A percentile compares a stretch with the other conserved stretches of the same genome.
These are phyloP conservation scores for Metschnikowia shivogae DNA, from an alignment of 805 yeast genomes.

Conservation along the genomic window DNA sequence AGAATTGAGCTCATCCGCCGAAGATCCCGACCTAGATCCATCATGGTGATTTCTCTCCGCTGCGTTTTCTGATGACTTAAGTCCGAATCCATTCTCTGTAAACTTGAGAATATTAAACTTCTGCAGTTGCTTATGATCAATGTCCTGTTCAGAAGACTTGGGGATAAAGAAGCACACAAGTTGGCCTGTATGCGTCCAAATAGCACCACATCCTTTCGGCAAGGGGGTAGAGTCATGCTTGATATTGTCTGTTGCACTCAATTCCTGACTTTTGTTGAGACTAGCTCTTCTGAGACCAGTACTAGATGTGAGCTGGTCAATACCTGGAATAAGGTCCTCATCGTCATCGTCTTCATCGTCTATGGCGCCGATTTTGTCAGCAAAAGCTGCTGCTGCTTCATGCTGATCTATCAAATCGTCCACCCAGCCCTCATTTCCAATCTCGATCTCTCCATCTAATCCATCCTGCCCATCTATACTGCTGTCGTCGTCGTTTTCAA, in stretches of 20 bases:
- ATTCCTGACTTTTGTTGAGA: neutral
- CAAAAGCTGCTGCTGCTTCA: constrained; percentile 21
- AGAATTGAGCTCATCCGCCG: constrained; percentile 5
- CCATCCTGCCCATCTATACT: constrained; percentile 22
- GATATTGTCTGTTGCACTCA: constrained; percentile 3
- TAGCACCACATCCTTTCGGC: constrained; percentile 91
- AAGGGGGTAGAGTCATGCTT: constrained; percentile 72
- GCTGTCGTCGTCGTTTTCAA: constrained; percentile 18
- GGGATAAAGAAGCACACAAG: constrained; percentile 79
- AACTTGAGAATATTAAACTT: constrained; percentile 43
- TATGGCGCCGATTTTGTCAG: constrained; percentile 19
- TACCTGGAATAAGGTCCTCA: constrained; percentile 36
- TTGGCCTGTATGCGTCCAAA: constrained; percentile 77
- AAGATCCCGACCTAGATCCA: constrained; percentile 1
- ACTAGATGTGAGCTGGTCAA: constrained; percentile 21
- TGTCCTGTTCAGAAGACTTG: constrained; percentile 33
- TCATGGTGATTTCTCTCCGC: constrained; percentile 6
- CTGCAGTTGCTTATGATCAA: constrained; percentile 38
- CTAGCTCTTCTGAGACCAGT: constrained; percentile 5
- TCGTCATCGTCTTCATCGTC: constrained; percentile 28
- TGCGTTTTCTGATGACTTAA: constrained; percentile 10
- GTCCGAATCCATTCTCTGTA: constrained; percentile 49
- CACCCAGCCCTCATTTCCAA: constrained; percentile 42
- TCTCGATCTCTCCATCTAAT: constrained; percentile 21
- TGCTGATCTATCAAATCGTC: constrained; percentile 39